phyloP scores from a whole-genome alignment of 1,139 yeast genomes.

The Blastobotrys aristatus region DNA sequence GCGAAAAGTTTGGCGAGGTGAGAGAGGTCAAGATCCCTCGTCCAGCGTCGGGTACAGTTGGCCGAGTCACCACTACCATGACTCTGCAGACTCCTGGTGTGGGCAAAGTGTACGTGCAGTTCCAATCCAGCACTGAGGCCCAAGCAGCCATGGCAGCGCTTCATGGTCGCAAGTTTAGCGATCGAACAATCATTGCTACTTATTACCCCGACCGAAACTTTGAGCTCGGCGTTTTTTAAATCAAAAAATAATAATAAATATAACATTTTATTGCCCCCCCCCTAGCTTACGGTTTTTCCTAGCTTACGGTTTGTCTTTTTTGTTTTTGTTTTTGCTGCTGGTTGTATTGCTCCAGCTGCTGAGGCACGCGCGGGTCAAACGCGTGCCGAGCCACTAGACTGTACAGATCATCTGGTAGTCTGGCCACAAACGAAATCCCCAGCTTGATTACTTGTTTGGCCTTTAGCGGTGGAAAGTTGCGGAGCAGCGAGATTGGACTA shows the following conservation, averaged over 20 bases:
- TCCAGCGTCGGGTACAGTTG: constrained; percentile 45
- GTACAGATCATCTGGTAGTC: constrained; percentile 64
- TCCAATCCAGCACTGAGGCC: constrained; percentile 49
- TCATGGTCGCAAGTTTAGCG: constrained; percentile 66
- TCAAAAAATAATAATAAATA: background rate
- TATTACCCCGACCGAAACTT: constrained; percentile 56
- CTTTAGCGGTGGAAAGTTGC: constrained; percentile 68
- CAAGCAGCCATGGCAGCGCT: constrained; percentile 54
- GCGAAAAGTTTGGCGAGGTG: constrained; percentile 50
- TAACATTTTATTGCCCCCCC: background rate
- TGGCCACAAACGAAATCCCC: constrained; percentile 75
- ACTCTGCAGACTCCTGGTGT: constrained; percentile 46
- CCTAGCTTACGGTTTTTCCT: too few species aligned
- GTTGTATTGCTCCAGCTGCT: constrained; percentile 8
- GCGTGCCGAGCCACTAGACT: constrained; percentile 69
- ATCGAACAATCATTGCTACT: constrained; percentile 63
- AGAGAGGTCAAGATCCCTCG: constrained; percentile 58
- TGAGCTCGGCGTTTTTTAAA: constrained; percentile 31
- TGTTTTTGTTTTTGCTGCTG: background rate
- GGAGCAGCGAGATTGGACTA: constrained; percentile 69
- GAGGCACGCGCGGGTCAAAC: constrained; percentile 41
- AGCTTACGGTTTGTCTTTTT: background rate
- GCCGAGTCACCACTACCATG: constrained; percentile 33
- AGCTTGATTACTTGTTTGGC: constrained; percentile 74
- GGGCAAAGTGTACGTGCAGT: constrained; percentile 70